These are phyloP conservation scores for Cladosporium sp. DNA, from an alignment of 2,329 filamentous ascomycete species.

Conservation along the genomic window DNA sequence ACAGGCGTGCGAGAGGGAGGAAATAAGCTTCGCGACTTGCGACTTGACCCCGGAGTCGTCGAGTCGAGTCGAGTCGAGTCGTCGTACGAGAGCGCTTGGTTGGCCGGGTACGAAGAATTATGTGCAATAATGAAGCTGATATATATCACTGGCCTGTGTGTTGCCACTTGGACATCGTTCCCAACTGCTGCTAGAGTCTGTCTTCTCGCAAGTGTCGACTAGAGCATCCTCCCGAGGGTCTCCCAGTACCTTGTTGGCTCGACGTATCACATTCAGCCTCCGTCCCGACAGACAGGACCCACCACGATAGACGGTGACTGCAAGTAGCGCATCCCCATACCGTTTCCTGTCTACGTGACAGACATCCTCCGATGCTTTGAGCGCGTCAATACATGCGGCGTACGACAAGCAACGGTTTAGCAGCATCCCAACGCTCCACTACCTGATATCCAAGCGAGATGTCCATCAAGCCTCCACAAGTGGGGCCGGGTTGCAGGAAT, in stretches of 20 bases:
- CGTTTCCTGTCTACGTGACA: background rate
- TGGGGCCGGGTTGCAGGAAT: background rate
- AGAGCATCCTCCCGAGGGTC: conserved; percentile 5
- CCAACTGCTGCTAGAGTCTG: background rate
- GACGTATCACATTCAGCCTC: conserved; percentile 10
- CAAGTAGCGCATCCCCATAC: background rate
- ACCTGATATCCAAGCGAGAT: background rate
- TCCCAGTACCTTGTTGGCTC: background rate
- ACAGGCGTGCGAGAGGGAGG: background rate
- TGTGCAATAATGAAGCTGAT: background rate
- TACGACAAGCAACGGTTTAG: background rate
- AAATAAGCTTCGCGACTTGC: conserved; percentile 1
- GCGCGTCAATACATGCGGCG: background rate
- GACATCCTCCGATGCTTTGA: background rate
- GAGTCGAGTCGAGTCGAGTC: background rate
- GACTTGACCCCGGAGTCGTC: background rate
- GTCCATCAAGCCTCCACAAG: background rate
- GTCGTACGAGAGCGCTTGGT: background rate
- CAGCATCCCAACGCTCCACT: background rate
- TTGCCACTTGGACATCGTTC: background rate
- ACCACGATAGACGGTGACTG: background rate
- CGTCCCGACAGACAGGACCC: background rate
- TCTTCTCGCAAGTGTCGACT: background rate
- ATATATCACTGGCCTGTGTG: background rate
- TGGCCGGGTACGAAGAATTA: background rate